Base-by-base conservation (phyloP, 2,329 filamentous ascomycete species). In the Sporothrix dimorphospora region DNA sequence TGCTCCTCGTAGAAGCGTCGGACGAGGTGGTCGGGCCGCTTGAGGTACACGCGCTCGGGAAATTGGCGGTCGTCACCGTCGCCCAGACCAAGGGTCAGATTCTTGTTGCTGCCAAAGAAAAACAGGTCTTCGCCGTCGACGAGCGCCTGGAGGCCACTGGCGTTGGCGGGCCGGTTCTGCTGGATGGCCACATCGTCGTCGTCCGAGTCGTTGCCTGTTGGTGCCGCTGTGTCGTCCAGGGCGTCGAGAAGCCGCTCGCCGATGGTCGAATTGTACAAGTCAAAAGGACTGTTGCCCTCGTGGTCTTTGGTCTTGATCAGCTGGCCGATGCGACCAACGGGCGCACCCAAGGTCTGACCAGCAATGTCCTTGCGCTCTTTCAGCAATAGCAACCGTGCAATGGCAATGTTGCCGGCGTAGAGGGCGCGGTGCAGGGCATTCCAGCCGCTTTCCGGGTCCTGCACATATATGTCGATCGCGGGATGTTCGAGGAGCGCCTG, bases 91-190 rank as follows among this genome's bases (percentile, higher is more conserved):
- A 99, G 87, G 0, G 93, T 96, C 11, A 97, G 82, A 76, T 99
- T 99, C 78, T 96, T 97, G 82, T 98, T 99, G 81, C 94, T 98
- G 67, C 96, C 96, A 81, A 98, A 98, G 0, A 94, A 91, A 78
- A 94, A 98, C 0, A 98, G 83, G 78, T 99, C 73, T 27, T 97
- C 93, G 9, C 94, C 95, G 38, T 78, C 75, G 2, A 74, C 72
- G 0, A 74, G 72, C 3, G 67, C 72, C 30, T 78, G 77, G 34
- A 75, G 74, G 34, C 69, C 70, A 19, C 65, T 70, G 38, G 69
- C 69, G 61, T 55, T 75, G 40, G n/a, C 9, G 0, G 72, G 51
- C 5, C 40, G 38, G 27, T 53, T 59, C 19, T 68, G 67, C 47
- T 30, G 53, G 19, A 72, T 27, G 6, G 34, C 7, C 1, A 49